Percentiles rank a stretch among this genome's conserved stretches.
Conservation (phyloP, 179 eudicot species). For the Carnegiea gigantea region DNA sequence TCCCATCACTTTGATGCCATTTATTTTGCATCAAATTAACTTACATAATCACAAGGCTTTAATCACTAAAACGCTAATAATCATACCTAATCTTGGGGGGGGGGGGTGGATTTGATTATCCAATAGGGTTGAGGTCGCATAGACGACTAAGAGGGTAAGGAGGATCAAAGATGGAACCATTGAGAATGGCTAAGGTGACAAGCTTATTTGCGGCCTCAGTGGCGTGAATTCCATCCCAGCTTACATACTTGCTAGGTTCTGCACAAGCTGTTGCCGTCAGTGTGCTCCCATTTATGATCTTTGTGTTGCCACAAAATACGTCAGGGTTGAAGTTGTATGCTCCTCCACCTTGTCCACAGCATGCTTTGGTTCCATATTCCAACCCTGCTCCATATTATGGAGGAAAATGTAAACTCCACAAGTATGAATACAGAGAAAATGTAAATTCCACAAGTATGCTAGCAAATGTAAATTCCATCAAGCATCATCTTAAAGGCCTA, state of each 20-base stretch:
- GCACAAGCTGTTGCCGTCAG: slow-evolving; percentile 62
- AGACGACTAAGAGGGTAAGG: slow-evolving; percentile 55
- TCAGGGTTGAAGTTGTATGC: slow-evolving; percentile 62
- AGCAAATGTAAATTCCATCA: too few species aligned
- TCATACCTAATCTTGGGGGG: not conserved
- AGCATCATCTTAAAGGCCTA: too few species aligned
- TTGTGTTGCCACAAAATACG: slow-evolving; percentile 71
- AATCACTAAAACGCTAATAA: not conserved
- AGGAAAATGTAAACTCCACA: not conserved
- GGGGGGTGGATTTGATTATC: not conserved
- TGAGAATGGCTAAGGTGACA: slow-evolving; percentile 56
- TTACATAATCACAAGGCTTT: not conserved
- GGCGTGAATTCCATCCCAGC: slow-evolving; percentile 88
- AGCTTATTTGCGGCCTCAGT: slow-evolving; percentile 77
- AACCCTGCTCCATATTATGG: slow-evolving; percentile 39
- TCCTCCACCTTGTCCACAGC: slow-evolving; percentile 83
- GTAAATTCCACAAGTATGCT: too few species aligned
- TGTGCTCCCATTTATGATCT: slow-evolving; percentile 45
- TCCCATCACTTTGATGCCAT: not conserved
- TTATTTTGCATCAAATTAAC: not conserved
- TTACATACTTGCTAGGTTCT: slow-evolving; percentile 70
- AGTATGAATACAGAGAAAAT: too few species aligned
- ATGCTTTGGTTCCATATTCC: slow-evolving; percentile 68
- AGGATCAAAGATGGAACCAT: slow-evolving; percentile 65
- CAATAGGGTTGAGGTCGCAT: slow-evolving; percentile 59